These are phyloP conservation scores for Leucaena leucocephala DNA, from an alignment of 306 rosid genomes.

Conservation along the genomic window DNA sequence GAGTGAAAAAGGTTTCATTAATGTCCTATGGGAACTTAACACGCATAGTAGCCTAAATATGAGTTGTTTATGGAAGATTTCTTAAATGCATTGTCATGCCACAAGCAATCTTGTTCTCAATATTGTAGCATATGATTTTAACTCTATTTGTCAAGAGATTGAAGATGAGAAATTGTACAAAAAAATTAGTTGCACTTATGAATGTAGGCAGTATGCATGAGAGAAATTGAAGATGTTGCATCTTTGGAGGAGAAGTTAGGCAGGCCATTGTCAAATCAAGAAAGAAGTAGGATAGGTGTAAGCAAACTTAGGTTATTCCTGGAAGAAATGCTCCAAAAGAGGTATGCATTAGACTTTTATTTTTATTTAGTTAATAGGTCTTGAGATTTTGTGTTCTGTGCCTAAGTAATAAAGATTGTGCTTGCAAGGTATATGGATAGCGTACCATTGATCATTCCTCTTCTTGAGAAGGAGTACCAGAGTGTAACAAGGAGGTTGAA, in stretches of 20 bases:
- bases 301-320: slow-evolving; percentile 82
- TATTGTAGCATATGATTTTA: background rate
- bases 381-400: slow-evolving; percentile 28
- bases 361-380: slow-evolving; percentile 20
- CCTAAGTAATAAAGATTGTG: slow-evolving; percentile 39
- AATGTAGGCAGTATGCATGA: slow-evolving; percentile 71
- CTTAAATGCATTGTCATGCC: background rate
- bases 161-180: too few relatives aligned
- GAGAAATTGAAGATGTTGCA: slow-evolving; percentile 87
- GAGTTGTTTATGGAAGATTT: background rate
- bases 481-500: slow-evolving; percentile 70
- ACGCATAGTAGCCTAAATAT: background rate
- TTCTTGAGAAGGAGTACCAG: slow-evolving; percentile 93
- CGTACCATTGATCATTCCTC: slow-evolving; percentile 89
- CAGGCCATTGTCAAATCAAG: slow-evolving; percentile 73
- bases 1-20: background rate
- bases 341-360: slow-evolving; percentile 42
- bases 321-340: slow-evolving; percentile 88
- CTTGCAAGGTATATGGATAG: slow-evolving; percentile 85
- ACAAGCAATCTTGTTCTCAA: background rate
- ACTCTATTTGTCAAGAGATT: background rate
- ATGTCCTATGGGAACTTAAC: background rate
- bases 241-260: slow-evolving; percentile 83
- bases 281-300: slow-evolving; percentile 90
- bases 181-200: slow-evolving; percentile 10